These are phyloP conservation scores for Aspergillus kassunensis DNA, from an alignment of 495 filamentous ascomycete species.

Conservation along the genomic window DNA sequence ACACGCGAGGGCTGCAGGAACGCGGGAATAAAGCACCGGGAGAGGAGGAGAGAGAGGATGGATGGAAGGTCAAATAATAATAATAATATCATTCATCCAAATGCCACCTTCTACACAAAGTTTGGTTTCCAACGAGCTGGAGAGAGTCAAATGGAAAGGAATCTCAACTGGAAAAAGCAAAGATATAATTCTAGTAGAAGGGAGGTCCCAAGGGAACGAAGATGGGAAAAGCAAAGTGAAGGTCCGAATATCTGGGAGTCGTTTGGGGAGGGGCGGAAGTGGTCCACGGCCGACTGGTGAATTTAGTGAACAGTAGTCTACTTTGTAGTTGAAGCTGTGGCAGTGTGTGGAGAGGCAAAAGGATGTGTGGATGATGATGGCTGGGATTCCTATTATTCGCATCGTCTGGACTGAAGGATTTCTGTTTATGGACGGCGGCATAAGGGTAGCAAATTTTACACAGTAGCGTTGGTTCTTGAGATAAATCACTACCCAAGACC, in stretches of 20 bases:
- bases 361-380: constrained; percentile 13
- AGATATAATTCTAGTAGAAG: background rate
- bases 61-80: constrained; percentile 11
- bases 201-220: constrained; percentile 8
- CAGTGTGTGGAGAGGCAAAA: constrained; percentile 22
- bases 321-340: constrained; percentile 17
- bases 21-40: constrained; percentile 30
- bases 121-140: constrained; percentile 4
- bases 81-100: constrained; percentile 8
- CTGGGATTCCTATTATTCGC: constrained; percentile 16
- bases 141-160: constrained; percentile 9
- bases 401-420: constrained; percentile 14
- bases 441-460: constrained; percentile 13
- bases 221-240: constrained; percentile 13
- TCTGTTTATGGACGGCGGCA: constrained; percentile 26
- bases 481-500: background rate
- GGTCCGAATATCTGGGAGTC: constrained; percentile 18
- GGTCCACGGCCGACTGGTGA: constrained; percentile 6
- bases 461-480: constrained; percentile 12
- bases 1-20: constrained; percentile 34
- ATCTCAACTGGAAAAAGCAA: constrained; percentile 9
- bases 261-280: constrained; percentile 14
- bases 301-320: background rate
- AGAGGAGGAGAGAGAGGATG: constrained; percentile 16
- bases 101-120: constrained; percentile 11